Base-by-base conservation (phyloP, 1,284 basidiomycete species). In the Sanghuangporus sanghuang region DNA sequence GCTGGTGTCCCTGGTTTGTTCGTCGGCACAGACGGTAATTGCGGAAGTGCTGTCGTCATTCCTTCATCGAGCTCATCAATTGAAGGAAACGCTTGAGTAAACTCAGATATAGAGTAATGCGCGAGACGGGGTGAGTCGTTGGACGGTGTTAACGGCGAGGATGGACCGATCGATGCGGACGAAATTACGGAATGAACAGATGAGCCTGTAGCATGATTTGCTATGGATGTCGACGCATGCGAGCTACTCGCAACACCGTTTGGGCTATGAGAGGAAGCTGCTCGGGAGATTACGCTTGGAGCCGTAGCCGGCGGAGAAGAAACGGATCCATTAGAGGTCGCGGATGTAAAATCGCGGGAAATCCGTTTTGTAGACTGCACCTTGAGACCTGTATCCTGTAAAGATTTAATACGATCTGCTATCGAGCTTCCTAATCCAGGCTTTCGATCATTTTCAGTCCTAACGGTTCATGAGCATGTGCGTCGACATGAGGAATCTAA, bases 11-110 rank as follows among this genome's bases (percentile, higher is more conserved):
- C 75, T 14, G 77, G 78, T 21, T 71, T 70, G 55, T 73, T 71
- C 1, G 71, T 71, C 5, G 79, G 79, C 11, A 81, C 77, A 2
- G 84, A 77, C 27, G 82, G 81, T 39, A 86, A 75, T 57, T 74
- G 76, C 67, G 82, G 76, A 4, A 65, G 53, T 5, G n/a, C 53
- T 12, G 65, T 55, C 48, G 49, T 46, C 59, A 64, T 53, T 18
- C 57, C 35, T 71, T 86, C 85, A 64, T 91, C 84, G 27, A 92
- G 75, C 70, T 91, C 89, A 69, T 89, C 86, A 68, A 92, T 89
- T 12, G 89, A 82, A 2, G 89, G 89, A 67, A 91, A 92, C 23
- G 79, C 73, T 58, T 83, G 79, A 3, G 79, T 74, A 69, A 90
- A 90, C 54, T 85, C 84, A 3, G 80, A 74, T 9, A 85, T 46